Conservation (phyloP, 2,329 filamentous ascomycete species). For the Paecilomyces fulvus region DNA sequence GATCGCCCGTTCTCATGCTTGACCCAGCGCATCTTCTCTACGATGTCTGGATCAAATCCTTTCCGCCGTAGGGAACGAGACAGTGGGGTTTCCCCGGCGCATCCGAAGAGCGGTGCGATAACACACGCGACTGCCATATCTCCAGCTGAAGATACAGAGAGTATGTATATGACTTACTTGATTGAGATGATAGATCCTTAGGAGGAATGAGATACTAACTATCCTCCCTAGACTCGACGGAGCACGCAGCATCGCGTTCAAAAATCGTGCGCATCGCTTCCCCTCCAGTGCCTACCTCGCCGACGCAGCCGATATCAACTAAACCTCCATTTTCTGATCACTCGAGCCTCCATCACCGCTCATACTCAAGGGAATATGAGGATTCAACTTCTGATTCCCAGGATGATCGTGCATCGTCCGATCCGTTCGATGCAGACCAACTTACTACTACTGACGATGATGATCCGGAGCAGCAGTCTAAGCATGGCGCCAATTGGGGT, state of each 20-base stretch:
- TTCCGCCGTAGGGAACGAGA: constrained; percentile 38
- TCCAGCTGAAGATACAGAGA: neutral
- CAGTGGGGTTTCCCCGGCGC: constrained; percentile 18
- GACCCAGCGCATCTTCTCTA: constrained; percentile 17
- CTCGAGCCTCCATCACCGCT: constrained; percentile 12
- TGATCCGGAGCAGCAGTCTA: constrained; percentile 5
- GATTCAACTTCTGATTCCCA: constrained; percentile 17
- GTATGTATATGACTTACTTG: neutral
- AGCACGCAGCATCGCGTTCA: constrained; percentile 5
- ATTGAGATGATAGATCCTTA: neutral
- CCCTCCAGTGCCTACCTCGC: constrained; percentile 24
- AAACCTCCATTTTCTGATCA: constrained; percentile 10
- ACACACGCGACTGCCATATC: constrained; percentile 7
- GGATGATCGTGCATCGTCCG: constrained; percentile 22
- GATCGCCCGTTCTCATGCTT: constrained; percentile 20
- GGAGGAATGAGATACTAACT: neutral
- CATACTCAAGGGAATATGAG: constrained; percentile 15
- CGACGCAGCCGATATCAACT: constrained; percentile 7
- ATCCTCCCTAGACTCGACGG: neutral
- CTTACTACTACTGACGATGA: constrained; percentile 18
- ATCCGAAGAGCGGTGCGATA: constrained; percentile 12
- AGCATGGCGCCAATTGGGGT: constrained; percentile 3
- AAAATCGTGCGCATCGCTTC: constrained; percentile 29
- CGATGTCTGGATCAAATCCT: constrained; percentile 44
- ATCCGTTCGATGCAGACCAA: constrained; percentile 31